Conservation (phyloP, 495 filamentous ascomycete genomes). For the Cercophora scortea region DNA sequence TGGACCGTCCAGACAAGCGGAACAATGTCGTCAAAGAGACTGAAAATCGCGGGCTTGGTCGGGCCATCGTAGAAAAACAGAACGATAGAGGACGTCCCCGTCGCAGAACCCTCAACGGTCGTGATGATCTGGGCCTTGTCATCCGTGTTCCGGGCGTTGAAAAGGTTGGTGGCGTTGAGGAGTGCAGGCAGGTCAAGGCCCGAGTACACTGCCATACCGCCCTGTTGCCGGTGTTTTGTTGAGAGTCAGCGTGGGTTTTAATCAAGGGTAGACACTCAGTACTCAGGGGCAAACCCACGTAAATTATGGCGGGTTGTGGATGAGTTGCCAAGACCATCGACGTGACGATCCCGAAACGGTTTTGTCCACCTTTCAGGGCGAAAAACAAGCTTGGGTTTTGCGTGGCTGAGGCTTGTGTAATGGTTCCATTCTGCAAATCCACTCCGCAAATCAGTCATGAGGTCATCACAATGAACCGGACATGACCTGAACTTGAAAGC, state of each 20-base stretch:
- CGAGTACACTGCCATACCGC: conserved; percentile 38
- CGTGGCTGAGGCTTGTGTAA: conserved; percentile 8
- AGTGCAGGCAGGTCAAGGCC: conserved; percentile 22
- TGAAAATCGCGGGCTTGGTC: conserved; percentile 45
- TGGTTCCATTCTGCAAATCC: conserved; percentile 13
- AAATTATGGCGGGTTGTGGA: conserved; percentile 14
- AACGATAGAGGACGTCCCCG: conserved; percentile 49
- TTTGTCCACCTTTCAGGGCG: conserved; percentile 47
- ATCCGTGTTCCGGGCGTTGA: conserved; percentile 31
- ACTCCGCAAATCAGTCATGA: background rate
- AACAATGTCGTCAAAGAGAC: conserved; percentile 45
- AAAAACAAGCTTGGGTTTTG: conserved; percentile 47
- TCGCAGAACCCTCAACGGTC: conserved; percentile 33
- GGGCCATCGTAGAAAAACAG: conserved; percentile 54
- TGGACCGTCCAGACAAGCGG: conserved; percentile 39
- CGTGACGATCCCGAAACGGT: conserved; percentile 46
- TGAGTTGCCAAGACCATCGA: conserved; percentile 42
- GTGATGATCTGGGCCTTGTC: conserved; percentile 44
- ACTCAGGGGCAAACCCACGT: background rate
- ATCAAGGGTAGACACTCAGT: background rate
- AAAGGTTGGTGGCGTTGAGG: conserved; percentile 45
- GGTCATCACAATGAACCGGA: background rate
- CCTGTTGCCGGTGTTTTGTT: conserved; percentile 17
- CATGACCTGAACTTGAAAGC: too few relatives aligned
- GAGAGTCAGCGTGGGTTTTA: too few relatives aligned